Conservation (phyloP, 2,329 filamentous ascomycete species). For the Alternaria sp. region DNA sequence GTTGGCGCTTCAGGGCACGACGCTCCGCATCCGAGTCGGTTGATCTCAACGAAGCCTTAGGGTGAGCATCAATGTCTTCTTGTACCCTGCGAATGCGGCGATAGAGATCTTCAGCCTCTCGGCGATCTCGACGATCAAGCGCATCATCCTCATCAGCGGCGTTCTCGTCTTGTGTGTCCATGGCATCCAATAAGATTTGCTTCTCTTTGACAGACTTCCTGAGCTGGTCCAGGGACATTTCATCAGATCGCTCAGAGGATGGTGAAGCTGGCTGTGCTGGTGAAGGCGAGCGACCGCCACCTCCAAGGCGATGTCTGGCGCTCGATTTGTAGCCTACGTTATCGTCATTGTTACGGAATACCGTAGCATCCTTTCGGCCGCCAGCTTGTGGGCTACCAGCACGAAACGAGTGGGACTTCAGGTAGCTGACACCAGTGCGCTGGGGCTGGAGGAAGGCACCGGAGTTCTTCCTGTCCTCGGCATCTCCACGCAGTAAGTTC, state of each 20-base stretch:
- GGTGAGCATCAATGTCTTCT: constrained; percentile 92
- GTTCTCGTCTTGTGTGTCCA: constrained; percentile 95
- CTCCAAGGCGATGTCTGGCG: constrained; percentile 81
- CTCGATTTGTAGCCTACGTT: constrained; percentile 90
- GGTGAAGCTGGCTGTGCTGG: constrained; percentile 66
- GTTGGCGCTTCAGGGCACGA: constrained; percentile 82
- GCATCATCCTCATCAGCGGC: constrained; percentile 89
- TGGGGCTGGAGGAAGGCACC: constrained; percentile 91
- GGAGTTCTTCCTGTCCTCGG: constrained; percentile 84
- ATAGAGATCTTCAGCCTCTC: constrained; percentile 93
- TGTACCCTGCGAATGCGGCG: constrained; percentile 89
- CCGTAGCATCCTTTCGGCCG: constrained; percentile 88
- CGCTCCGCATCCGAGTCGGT: constrained; percentile 88
- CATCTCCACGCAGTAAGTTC: constrained; percentile 85
- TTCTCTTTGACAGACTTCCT: constrained; percentile 93
- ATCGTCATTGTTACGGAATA: constrained; percentile 96
- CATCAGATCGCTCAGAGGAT: constrained; percentile 70
- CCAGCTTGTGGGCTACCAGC: constrained; percentile 63
- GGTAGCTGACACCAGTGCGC: constrained; percentile 96
- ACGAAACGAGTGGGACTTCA: constrained; percentile 93
- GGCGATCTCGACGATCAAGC: constrained; percentile 85
- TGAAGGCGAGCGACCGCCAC: constrained; percentile 74
- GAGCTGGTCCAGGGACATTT: constrained; percentile 83
- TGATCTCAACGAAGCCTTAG: constrained; percentile 67
- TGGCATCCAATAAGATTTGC: constrained; percentile 90